Conservation (phyloP, 2,329 filamentous ascomycete genomes). For the Nannizzia gypsea region DNA sequence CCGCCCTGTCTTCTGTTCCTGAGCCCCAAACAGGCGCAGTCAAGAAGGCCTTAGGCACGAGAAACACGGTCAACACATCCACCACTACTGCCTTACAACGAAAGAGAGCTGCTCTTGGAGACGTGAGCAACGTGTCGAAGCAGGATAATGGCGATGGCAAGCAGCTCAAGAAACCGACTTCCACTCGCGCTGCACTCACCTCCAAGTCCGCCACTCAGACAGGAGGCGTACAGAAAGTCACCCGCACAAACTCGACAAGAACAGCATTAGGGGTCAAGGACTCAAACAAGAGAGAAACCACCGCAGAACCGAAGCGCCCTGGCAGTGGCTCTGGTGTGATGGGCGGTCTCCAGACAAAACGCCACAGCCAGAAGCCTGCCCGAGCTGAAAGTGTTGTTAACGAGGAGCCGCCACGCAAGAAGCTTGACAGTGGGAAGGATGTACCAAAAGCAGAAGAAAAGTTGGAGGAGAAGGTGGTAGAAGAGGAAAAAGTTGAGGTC, state of each 20-base stretch:
- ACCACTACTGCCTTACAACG: conserved; percentile 43
- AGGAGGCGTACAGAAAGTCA: conserved; percentile 67
- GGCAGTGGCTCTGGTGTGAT: conserved; percentile 60
- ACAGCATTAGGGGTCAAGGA: conserved; percentile 56
- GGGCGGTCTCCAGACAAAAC: conserved; percentile 56
- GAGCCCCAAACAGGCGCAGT: conserved; percentile 42
- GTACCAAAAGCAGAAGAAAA: conserved; percentile 7
- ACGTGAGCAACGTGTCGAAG: conserved; percentile 92
- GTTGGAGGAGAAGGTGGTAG: conserved; percentile 18
- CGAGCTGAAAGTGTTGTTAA: conserved; percentile 50
- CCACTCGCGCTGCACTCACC: conserved; percentile 54
- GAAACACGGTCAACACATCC: conserved; percentile 47
- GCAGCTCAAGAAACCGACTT: conserved; percentile 62
- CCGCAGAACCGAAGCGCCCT: conserved; percentile 56
- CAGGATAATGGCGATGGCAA: conserved; percentile 43
- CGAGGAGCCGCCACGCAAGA: conserved; percentile 58
- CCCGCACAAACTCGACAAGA: conserved; percentile 49
- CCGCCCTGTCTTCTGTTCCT: conserved; percentile 44
- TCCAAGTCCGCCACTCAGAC: conserved; percentile 68
- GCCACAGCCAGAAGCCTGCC: conserved; percentile 43
- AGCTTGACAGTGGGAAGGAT: conserved; percentile 46
- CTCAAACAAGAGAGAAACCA: conserved; percentile 46
- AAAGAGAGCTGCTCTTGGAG: conserved; percentile 76
- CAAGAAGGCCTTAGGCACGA: conserved; percentile 56
- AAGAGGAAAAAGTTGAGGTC: not conserved